Evolutionary conservation across 2,329 filamentous ascomycete species (phyloP).

Genomic region (Ciborinia camelliae): DNA sequence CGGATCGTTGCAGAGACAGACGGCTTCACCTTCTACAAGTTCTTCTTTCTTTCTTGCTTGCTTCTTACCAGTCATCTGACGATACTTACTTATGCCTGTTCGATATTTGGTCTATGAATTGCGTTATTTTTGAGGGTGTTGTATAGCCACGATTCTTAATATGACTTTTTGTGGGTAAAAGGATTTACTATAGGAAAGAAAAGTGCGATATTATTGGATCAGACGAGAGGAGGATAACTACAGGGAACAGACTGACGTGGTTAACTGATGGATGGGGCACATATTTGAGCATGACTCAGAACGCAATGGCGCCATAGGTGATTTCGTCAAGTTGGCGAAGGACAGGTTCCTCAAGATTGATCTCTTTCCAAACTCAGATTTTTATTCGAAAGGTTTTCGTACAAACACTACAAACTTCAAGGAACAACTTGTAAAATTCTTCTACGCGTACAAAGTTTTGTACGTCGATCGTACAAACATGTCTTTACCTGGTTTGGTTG

Average conservation of each 20-base stretch:
- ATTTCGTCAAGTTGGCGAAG: background rate
- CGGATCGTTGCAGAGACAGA: too few species aligned
- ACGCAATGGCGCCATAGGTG: background rate
- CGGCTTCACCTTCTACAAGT: too few species aligned
- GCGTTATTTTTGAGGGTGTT: slow-evolving; percentile 13
- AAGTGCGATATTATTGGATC: background rate
- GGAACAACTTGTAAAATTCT: background rate
- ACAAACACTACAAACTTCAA: background rate
- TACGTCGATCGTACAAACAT: background rate
- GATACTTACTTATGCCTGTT: too few species aligned
- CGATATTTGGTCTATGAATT: slow-evolving; percentile 6
- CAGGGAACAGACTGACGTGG: background rate
- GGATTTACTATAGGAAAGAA: background rate
- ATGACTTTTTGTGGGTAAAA: background rate
- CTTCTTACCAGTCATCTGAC: too few species aligned
- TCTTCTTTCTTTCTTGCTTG: too few species aligned
- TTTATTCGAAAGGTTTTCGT: background rate
- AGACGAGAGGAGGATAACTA: background rate
- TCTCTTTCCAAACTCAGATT: background rate
- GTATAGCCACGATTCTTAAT: background rate
- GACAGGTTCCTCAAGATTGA: background rate
- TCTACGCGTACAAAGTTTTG: too few species aligned
- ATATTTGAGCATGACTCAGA: background rate
- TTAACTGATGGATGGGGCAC: background rate
- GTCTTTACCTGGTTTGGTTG: background rate